Evolutionary conservation across 1,284 basidiomycete species (phyloP).

Genomic region (Apiotrichum porosum): DNA sequence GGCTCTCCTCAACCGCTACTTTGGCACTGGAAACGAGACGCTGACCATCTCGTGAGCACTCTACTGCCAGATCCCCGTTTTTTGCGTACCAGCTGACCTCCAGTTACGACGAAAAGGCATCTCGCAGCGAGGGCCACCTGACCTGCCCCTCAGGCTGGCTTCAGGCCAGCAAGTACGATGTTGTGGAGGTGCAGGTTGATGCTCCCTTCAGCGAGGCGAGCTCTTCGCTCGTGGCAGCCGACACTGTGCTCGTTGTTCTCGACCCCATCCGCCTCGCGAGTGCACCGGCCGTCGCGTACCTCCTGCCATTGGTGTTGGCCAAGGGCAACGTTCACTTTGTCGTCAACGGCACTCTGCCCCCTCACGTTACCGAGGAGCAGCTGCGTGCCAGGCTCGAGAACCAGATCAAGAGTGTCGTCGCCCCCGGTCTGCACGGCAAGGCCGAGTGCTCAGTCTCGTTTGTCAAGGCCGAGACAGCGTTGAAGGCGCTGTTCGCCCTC

Average conservation of each 20-base stretch:
- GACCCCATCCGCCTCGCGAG: conserved; percentile 37
- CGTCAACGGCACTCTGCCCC: conserved; percentile 35
- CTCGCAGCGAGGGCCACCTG: conserved; percentile 13
- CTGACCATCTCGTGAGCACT: conserved; percentile 11
- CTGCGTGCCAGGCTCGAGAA: conserved; percentile 18
- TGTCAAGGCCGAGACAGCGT: conserved; percentile 29
- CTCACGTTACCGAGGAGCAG: conserved; percentile 12
- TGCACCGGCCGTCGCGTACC: conserved; percentile 12
- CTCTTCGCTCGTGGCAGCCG: conserved; percentile 12
- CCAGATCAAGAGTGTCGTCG: conserved; percentile 15
- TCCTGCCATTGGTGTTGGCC: conserved; percentile 21
- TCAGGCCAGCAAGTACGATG: conserved; percentile 22
- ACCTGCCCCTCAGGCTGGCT: conserved; percentile 32
- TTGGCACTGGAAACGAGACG: conserved; percentile 13
- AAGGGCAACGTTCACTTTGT: conserved; percentile 27
- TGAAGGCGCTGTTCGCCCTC: conserved; percentile 33
- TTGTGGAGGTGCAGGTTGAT: conserved; percentile 25
- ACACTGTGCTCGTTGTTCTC: conserved; percentile 39
- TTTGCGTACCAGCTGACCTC: too few species aligned
- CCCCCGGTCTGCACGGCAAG: neutral
- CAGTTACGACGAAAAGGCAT: conserved; percentile 1
- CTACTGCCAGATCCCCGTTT: neutral
- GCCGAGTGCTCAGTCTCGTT: conserved; percentile 20
- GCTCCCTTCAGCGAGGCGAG: neutral
- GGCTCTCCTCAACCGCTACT: conserved; percentile 24